Evolutionary conservation across 305 asterid genomes (phyloP).

Genomic region (Nicotiana rustica): DNA sequence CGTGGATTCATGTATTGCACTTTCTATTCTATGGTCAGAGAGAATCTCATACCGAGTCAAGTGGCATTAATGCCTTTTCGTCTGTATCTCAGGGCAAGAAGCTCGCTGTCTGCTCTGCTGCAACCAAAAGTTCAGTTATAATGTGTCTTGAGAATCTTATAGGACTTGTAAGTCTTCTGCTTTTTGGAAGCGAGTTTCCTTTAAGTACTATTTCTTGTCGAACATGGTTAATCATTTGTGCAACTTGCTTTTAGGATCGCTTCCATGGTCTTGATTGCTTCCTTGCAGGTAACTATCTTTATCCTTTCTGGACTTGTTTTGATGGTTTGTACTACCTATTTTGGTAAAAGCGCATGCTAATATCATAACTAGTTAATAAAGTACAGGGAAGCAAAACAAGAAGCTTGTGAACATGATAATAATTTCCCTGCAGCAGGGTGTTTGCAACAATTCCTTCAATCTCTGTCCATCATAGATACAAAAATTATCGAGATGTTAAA

Average conservation of each 20-base stretch:
- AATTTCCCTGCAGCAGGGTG: not conserved
- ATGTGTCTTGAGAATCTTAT: constrained; percentile 88
- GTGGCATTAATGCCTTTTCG: constrained; percentile 17
- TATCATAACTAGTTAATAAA: not conserved
- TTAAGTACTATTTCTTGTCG: not conserved
- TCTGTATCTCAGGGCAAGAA: constrained; percentile 68
- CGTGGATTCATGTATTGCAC: not conserved
- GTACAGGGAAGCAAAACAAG: not conserved
- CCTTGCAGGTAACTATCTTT: constrained; percentile 69
- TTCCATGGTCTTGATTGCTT: constrained; percentile 95
- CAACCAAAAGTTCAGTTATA: constrained; percentile 94
- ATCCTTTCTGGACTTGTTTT: not conserved
- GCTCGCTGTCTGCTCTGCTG: constrained; percentile 96
- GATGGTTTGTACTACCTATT: not conserved
- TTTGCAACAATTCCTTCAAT: not conserved
- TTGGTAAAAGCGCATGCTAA: not conserved
- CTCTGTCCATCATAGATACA: not conserved
- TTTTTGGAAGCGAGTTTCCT: not conserved
- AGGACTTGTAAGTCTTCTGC: constrained; percentile 64
- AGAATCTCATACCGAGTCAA: not conserved
- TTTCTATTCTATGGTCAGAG: not conserved
- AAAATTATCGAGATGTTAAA: not conserved
- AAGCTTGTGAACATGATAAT: not conserved
- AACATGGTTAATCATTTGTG: constrained; percentile 11
- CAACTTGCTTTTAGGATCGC: constrained; percentile 64